These are phyloP conservation scores for Hyaloscypha finlandica DNA, from an alignment of 495 filamentous ascomycete genomes.

Conservation along the genomic window DNA sequence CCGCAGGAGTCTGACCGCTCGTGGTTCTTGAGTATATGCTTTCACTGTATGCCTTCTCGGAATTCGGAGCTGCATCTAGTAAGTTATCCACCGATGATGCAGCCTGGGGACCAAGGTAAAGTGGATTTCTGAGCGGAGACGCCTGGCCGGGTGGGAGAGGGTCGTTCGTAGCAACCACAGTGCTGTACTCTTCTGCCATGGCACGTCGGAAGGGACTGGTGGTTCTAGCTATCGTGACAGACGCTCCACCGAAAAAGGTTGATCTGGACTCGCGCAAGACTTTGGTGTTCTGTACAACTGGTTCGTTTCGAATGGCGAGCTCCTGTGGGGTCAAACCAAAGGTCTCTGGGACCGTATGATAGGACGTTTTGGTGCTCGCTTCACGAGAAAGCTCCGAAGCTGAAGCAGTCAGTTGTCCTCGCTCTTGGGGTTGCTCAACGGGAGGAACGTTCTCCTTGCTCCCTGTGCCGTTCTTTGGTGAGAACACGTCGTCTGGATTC, in stretches of 20 bases:
- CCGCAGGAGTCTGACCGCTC: conserved; percentile 43
- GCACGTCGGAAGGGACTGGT: conserved; percentile 58
- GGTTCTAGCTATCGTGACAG: conserved; percentile 35
- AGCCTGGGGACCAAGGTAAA: conserved; percentile 7
- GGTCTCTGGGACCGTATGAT: conserved; percentile 27
- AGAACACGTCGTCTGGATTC: conserved; percentile 26
- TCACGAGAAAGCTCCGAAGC: conserved; percentile 13
- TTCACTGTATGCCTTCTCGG: conserved; percentile 37
- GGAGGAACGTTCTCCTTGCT: conserved; percentile 13
- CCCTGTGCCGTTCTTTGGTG: conserved; percentile 4
- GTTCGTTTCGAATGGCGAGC: conserved; percentile 32
- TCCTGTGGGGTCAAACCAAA: conserved; percentile 33
- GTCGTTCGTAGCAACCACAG: background rate
- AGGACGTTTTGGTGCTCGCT: conserved; percentile 24
- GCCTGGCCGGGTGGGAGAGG: background rate
- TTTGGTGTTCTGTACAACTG: conserved; percentile 18
- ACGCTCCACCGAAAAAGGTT: conserved; percentile 29
- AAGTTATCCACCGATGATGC: background rate
- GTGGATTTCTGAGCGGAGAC: background rate
- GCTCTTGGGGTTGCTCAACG: background rate
- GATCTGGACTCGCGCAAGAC: conserved; percentile 35
- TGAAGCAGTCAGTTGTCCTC: background rate
- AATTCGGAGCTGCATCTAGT: conserved; percentile 32
- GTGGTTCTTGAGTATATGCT: conserved; percentile 61
- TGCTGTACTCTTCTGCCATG: conserved; percentile 40